These are phyloP conservation scores for Incumbomyces lentus DNA, from an alignment of 2,329 filamentous ascomycete species.

Conservation along the genomic window DNA sequence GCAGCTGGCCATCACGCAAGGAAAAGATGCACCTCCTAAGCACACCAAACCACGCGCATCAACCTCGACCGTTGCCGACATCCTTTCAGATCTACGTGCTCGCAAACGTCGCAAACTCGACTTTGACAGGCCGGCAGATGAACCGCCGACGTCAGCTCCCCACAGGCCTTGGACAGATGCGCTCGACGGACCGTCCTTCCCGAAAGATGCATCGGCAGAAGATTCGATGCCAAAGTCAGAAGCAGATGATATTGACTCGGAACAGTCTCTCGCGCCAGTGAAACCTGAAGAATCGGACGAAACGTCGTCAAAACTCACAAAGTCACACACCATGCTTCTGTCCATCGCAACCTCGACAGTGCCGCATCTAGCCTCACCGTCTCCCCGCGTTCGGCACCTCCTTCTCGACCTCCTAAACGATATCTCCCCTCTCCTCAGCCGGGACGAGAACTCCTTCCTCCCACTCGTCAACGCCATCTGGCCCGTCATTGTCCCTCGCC, in stretches of 20 bases:
- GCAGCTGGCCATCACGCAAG: constrained; percentile 35
- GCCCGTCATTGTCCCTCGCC: constrained; percentile 64
- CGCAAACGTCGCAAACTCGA: constrained; percentile 25
- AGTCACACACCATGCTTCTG: constrained; percentile 69
- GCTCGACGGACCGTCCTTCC: constrained; percentile 18
- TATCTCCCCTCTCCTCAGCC: constrained; percentile 60
- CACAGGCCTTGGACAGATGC: constrained; percentile 22
- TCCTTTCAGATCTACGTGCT: constrained; percentile 27
- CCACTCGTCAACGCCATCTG: constrained; percentile 85
- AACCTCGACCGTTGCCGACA: constrained; percentile 25
- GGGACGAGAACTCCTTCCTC: constrained; percentile 72
- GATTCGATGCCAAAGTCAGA: constrained; percentile 8
- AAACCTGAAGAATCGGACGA: constrained; percentile 27
- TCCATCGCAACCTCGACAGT: constrained; percentile 77
- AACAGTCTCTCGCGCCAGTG: constrained; percentile 28
- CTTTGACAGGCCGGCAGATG: constrained; percentile 18
- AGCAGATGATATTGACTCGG: constrained; percentile 26
- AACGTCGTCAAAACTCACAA: constrained; percentile 40
- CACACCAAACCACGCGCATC: constrained; percentile 24
- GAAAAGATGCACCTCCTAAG: constrained; percentile 18
- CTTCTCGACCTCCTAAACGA: constrained; percentile 67
- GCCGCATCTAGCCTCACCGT: constrained; percentile 79
- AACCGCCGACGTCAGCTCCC: constrained; percentile 15
- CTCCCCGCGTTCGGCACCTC: constrained; percentile 64
- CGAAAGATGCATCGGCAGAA: constrained; percentile 5